Conservation (phyloP, 768 basidiomycete species). For the Collybiopsis luxurians region DNA sequence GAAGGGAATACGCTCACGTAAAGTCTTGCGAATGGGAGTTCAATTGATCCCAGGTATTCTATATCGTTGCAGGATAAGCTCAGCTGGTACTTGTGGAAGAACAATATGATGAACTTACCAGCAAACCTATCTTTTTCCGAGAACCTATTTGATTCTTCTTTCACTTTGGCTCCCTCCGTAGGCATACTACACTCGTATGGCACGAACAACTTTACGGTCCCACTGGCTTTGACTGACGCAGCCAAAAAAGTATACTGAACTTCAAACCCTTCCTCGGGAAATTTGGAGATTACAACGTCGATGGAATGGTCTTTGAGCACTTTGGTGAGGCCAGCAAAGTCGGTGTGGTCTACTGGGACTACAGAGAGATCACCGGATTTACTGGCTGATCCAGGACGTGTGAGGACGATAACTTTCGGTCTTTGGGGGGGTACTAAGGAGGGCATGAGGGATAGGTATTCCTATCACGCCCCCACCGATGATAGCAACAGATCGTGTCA, state of each 20-base stretch:
- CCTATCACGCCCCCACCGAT: background rate
- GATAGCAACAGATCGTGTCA: too few species aligned
- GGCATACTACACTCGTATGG: slow-evolving; percentile 36
- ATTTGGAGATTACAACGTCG: slow-evolving; percentile 32
- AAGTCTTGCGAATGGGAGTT: slow-evolving; percentile 27
- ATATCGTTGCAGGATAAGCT: background rate
- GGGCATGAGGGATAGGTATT: background rate
- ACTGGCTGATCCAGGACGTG: background rate
- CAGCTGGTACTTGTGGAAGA: too few species aligned
- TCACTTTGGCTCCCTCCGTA: slow-evolving; percentile 26
- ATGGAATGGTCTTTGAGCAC: slow-evolving; percentile 28
- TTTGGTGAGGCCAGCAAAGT: slow-evolving; percentile 21
- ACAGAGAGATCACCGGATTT: background rate
- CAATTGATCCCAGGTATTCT: slow-evolving; percentile 27
- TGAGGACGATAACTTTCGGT: background rate
- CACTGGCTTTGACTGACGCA: slow-evolving; percentile 32
- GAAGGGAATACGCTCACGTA: slow-evolving; percentile 22
- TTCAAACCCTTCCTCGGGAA: slow-evolving; percentile 19
- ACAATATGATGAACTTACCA: slow-evolving; percentile 14
- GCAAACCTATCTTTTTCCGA: slow-evolving; percentile 24
- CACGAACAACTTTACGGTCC: slow-evolving; percentile 33
- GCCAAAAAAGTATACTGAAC: slow-evolving; percentile 27
- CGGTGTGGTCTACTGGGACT: slow-evolving; percentile 18
- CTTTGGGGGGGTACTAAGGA: background rate
- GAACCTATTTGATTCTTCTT: slow-evolving; percentile 14